Evolutionary conservation across 148 eudicot genomes (phyloP), one percentile per base, ranked within the genome.

Genomic region (Agrostemma githago): DNA sequence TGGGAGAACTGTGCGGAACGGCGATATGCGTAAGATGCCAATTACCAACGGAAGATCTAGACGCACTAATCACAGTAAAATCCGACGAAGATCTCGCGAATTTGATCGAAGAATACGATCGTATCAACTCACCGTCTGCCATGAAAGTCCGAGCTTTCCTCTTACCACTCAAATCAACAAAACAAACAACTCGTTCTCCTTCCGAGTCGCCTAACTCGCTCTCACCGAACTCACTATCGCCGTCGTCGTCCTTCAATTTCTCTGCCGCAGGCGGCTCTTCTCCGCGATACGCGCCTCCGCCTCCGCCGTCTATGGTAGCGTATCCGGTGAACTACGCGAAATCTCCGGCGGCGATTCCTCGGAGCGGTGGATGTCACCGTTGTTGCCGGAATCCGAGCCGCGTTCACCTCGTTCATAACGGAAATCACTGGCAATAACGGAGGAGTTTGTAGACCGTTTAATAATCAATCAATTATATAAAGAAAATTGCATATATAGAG

Each of bases 41-140:
- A 64, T 76, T 90, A 43, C 97, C 97, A n/a, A 82, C 78, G 0
- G 97, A 92, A 82, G 98, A 93, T 72, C 76, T 93, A 3, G 96
- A 88, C 57, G 90, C 87, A 8, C 62, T 93, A 7, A 82, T 93
- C 12, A 78, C 90, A 4, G 70, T 93, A 70, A 93, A 93, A 62
- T 90, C 92, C 8, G 90, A 90, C 41, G 92, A 90, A 68, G 98
- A 90, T 69, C 88, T 93, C 4, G 76, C 54, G 1, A 89, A 93
- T 76, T 78, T 93, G 37, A 79, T 90, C 82, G 94, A 93, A 76
- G 96, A 87, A 51, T 93, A 93, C 79, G 88, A 90, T 48, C 84
- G 77, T 1, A 59, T 70, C n/a, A 8, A 77, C 0, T 4, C 79
- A 2, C 17, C 77, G 5, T 70, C 89, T 0, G 56, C 83, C 37